phyloP scores from a whole-genome alignment of 2,329 filamentous ascomycete species.

The Aspergillus ibericus region DNA sequence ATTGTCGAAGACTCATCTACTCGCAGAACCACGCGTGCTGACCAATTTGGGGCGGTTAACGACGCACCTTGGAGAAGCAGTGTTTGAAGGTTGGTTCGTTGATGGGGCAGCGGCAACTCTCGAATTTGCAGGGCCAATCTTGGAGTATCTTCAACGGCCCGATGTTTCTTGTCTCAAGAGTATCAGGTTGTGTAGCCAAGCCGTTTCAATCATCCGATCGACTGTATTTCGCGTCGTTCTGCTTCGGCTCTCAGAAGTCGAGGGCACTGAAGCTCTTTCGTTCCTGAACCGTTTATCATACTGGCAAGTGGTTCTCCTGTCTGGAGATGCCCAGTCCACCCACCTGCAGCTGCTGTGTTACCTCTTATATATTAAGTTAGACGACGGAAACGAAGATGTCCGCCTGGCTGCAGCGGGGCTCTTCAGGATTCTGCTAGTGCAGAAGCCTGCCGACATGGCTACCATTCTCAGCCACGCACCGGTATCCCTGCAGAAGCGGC shows the following conservation, averaged over 20 bases:
- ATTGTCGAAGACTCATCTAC: conserved; percentile 67
- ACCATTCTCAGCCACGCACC: conserved; percentile 71
- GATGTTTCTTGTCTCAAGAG: conserved; percentile 79
- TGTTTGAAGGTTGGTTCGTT: conserved; percentile 96
- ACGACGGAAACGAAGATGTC: conserved; percentile 67
- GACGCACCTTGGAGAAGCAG: conserved; percentile 78
- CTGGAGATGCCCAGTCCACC: conserved; percentile 74
- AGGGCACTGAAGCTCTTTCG: conserved; percentile 66
- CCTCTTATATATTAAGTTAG: conserved; percentile 84
- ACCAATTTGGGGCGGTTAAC: conserved; percentile 84
- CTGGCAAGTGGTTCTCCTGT: conserved; percentile 91
- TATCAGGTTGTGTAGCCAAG: conserved; percentile 86
- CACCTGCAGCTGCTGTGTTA: conserved; percentile 87
- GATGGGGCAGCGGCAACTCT: conserved; percentile 80
- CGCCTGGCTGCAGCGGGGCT: conserved; percentile 77
- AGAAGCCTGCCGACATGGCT: conserved; percentile 82
- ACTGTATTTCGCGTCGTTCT: conserved; percentile 78
- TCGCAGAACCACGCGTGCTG: conserved; percentile 79
- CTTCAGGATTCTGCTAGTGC: conserved; percentile 88
- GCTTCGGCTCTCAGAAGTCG: conserved; percentile 78
- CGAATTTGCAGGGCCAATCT: conserved; percentile 78
- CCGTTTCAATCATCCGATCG: conserved; percentile 71
- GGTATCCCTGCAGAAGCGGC: conserved; percentile 66
- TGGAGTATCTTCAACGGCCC: conserved; percentile 86
- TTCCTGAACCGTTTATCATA: conserved; percentile 87